Percentiles rank a stretch among this genome's conserved stretches.
Evolutionary conservation across 2,329 filamentous ascomycete species (phyloP).

Genomic region (Aspergillus ochraceus): DNA sequence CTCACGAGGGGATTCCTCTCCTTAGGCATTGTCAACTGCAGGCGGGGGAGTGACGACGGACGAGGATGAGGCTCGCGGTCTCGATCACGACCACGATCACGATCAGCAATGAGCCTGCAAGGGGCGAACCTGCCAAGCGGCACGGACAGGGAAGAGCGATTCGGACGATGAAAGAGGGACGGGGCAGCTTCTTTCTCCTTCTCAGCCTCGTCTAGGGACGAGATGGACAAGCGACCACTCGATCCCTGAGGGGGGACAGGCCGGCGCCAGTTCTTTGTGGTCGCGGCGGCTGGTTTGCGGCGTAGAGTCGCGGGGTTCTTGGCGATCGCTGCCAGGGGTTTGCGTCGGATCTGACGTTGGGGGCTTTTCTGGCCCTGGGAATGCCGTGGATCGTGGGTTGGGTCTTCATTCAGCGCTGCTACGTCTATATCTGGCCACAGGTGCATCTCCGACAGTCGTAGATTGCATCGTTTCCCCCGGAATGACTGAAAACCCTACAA

Average conservation of each 20-base stretch:
- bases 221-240: not conserved
- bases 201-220: not conserved
- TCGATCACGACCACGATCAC: not conserved
- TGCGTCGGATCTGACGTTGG: not conserved
- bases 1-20: not conserved
- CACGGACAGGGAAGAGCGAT: not conserved
- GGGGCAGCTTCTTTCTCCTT: not conserved
- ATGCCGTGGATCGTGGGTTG: not conserved
- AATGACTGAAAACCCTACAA: conserved; percentile 31
- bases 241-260: too few species aligned
- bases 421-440: conserved; percentile 18
- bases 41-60: not conserved
- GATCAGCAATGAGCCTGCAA: not conserved
- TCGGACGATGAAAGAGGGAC: not conserved
- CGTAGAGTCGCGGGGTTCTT: not conserved
- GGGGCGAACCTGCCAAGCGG: not conserved
- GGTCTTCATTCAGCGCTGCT: conserved; percentile 2
- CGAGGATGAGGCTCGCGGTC: too few species aligned
- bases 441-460: not conserved
- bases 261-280: not conserved
- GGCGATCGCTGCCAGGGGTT: not conserved
- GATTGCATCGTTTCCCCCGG: conserved; percentile 13
- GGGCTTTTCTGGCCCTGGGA: not conserved
- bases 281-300: not conserved
- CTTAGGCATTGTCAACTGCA: not conserved